phyloP scores from a whole-genome alignment of 257 asterid species.

The Ilex aquifolium region DNA sequence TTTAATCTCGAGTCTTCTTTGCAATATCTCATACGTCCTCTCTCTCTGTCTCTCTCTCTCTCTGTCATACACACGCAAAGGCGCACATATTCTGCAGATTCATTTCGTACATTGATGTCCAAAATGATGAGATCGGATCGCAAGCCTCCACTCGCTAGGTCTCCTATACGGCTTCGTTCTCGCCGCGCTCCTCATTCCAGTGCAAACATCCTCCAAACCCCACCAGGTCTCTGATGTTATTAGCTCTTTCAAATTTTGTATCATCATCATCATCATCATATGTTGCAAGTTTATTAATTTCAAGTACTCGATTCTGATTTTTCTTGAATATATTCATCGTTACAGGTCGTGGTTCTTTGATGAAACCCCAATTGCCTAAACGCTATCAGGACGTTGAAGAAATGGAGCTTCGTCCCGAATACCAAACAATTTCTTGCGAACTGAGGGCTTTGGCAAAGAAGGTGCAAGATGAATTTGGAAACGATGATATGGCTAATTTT shows the following conservation, averaged over 20 bases:
- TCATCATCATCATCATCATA: not conserved
- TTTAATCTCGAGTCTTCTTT: constrained; percentile 1
- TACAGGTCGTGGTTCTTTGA: constrained; percentile 39
- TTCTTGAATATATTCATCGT: not conserved
- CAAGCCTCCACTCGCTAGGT: constrained; percentile 86
- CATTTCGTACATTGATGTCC: not conserved
- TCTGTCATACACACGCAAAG: not conserved
- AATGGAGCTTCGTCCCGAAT: constrained; percentile 53
- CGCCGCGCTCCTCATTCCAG: constrained; percentile 57
- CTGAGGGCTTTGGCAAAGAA: constrained; percentile 57
- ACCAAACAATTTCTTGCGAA: constrained; percentile 71
- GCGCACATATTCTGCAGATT: not conserved
- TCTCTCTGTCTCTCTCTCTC: not conserved
- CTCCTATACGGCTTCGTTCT: constrained; percentile 71
- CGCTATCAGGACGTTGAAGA: constrained; percentile 25
- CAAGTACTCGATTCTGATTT: not conserved
- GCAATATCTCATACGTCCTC: too few relatives aligned
- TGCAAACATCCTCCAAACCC: constrained; percentile 27
- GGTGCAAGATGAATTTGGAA: constrained; percentile 60
- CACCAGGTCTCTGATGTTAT: constrained; percentile 44
- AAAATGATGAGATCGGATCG: constrained; percentile 61
- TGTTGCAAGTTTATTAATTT: too few relatives aligned
- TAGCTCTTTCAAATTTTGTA: not conserved
- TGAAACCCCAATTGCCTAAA: constrained; percentile 47
- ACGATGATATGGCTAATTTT: constrained; percentile 7